A percentile compares a stretch with the other conserved stretches of the same genome.
Evolutionary conservation across 768 basidiomycete genomes (phyloP).

Genomic region (Aureoboletus auriporus): DNA sequence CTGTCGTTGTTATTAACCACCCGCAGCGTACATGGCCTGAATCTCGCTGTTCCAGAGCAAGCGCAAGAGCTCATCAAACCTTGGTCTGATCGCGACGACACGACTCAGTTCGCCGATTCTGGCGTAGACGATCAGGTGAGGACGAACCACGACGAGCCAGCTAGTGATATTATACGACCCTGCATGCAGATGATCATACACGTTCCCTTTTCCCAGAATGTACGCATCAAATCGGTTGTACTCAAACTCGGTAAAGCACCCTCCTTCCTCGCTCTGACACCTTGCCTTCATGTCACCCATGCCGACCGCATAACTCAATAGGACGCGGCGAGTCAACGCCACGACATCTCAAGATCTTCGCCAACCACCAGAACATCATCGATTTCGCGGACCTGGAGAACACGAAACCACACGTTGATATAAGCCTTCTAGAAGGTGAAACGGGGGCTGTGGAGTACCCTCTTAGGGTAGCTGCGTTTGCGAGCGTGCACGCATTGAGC

Average conservation of each 20-base stretch:
- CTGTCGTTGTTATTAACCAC: conserved; percentile 1
- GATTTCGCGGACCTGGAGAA: conserved; percentile 74
- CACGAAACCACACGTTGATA: conserved; percentile 65
- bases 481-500: conserved; percentile 69
- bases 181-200: conserved; percentile 67
- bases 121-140: conserved; percentile 83
- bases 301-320: conserved; percentile 21
- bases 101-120: conserved; percentile 62
- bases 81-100: conserved; percentile 76
- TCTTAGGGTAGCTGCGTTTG: conserved; percentile 67
- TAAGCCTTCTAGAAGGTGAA: conserved; percentile 69
- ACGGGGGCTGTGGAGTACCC: conserved; percentile 72
- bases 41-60: conserved; percentile 75
- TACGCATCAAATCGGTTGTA: conserved; percentile 68
- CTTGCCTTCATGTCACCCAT: conserved; percentile 1
- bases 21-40: conserved; percentile 72
- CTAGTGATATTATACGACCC: conserved; percentile 11
- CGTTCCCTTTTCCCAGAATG: conserved; percentile 75
- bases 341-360: conserved; percentile 69
- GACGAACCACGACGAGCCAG: conserved; percentile 1
- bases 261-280: conserved; percentile 10
- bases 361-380: conserved; percentile 69
- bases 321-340: conserved; percentile 79
- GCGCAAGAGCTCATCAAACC: conserved; percentile 76
- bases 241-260: conserved; percentile 64